Conservation (phyloP, 164 flowering plant species). For the Houttuynia cordata region DNA sequence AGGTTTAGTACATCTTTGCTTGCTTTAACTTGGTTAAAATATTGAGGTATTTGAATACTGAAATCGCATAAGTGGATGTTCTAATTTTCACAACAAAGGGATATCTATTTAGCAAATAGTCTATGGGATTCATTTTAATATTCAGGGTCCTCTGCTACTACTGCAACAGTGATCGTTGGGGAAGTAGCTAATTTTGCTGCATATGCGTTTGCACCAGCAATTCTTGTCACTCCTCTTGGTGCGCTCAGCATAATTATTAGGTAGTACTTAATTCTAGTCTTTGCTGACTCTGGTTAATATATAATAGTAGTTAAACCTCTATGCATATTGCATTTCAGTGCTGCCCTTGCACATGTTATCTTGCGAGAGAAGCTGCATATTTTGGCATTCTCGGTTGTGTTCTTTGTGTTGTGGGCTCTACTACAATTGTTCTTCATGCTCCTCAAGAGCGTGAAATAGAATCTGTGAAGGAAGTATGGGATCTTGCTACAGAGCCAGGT, state of each 20-base stretch:
- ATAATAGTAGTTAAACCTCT: no score
- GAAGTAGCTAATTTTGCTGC: constrained; percentile 92
- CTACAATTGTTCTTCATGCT: constrained; percentile 85
- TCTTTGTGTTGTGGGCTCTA: constrained; percentile 88
- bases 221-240: constrained; percentile 86
- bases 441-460: constrained; percentile 78
- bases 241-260: constrained; percentile 94
- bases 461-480: constrained; percentile 86
- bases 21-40: no score
- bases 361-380: constrained; percentile 70
- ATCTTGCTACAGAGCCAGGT: constrained; percentile 95
- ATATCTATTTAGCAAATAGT: no score
- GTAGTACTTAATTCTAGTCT: constrained; percentile 19
- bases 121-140: no score
- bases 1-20: no score
- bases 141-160: no score
- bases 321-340: constrained; percentile 40
- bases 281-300: not conserved
- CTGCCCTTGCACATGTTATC: constrained; percentile 80
- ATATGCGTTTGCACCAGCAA: constrained; percentile 93
- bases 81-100: no score
- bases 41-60: no score
- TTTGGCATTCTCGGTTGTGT: constrained; percentile 83
- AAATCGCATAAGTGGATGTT: no score
- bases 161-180: constrained; percentile 73